phyloP scores from a whole-genome alignment of 2,329 filamentous ascomycete genomes.

The Pyrenophora graminea region DNA sequence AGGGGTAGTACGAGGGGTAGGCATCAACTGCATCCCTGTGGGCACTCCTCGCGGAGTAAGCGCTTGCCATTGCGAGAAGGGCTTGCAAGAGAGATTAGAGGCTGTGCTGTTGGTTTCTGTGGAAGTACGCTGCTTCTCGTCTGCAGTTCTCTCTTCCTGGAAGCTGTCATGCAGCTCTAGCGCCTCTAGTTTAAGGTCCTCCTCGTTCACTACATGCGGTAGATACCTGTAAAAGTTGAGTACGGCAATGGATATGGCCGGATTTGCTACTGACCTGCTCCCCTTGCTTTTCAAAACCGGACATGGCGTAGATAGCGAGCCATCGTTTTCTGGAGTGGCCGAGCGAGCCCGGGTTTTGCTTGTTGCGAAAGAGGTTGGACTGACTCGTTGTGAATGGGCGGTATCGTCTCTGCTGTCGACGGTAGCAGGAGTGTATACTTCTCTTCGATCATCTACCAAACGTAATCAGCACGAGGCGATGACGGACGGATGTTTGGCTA shows the following conservation, averaged over 20 bases:
- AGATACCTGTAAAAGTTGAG: constrained; percentile 17
- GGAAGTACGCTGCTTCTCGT: constrained; percentile 12
- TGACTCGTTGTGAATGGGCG: constrained; percentile 29
- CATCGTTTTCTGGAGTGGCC: constrained; percentile 12
- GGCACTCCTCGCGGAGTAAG: constrained; percentile 30
- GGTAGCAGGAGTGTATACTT: constrained; percentile 25
- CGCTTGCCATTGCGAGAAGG: constrained; percentile 42
- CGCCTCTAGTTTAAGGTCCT: constrained; percentile 25
- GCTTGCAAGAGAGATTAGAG: constrained; percentile 28
- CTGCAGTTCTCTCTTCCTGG: constrained; percentile 4
- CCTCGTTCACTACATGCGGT: constrained; percentile 25
- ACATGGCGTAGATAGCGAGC: constrained; percentile 2
- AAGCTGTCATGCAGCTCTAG: constrained; percentile 24
- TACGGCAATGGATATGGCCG: background rate
- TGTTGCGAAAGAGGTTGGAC: constrained; percentile 32
- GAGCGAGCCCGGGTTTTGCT: constrained; percentile 29
- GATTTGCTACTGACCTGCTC: constrained; percentile 6
- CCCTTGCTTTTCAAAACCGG: constrained; percentile 1
- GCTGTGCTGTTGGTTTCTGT: constrained; percentile 17
- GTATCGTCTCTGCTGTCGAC: constrained; percentile 28
- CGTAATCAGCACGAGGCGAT: background rate
- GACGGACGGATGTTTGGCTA: background rate
- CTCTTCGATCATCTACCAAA: constrained; percentile 32
- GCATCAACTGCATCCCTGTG: constrained; percentile 20
- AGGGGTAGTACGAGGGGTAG: constrained; percentile 17